A percentile compares a stretch with the other conserved stretches of the same genome.
Conservation (phyloP, 768 basidiomycete genomes). For the Termitomyces sp. region DNA sequence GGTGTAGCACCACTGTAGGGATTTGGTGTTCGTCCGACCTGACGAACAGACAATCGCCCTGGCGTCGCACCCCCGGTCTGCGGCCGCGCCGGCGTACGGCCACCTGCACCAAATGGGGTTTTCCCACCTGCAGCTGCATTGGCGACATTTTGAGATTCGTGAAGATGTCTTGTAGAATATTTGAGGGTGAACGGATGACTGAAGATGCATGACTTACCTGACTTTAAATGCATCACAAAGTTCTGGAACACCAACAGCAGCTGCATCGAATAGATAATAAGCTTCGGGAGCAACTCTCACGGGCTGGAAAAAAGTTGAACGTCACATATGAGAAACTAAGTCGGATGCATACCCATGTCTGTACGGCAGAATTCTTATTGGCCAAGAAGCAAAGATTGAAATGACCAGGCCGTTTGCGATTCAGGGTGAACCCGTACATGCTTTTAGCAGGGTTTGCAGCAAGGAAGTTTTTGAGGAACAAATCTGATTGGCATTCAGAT, state of each 20-base stretch:
- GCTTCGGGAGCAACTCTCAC: slow-evolving; percentile 84
- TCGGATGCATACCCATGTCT: slow-evolving; percentile 72
- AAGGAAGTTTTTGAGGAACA: slow-evolving; percentile 84
- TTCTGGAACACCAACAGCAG: slow-evolving; percentile 87
- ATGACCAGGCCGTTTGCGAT: slow-evolving; percentile 86
- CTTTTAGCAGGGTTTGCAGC: slow-evolving; percentile 92
- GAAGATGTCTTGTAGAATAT: slow-evolving; percentile 50
- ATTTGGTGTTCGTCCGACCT: slow-evolving; percentile 71
- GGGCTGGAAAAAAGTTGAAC: slow-evolving; percentile 42
- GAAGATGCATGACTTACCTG: slow-evolving; percentile 34
- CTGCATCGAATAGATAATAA: slow-evolving; percentile 86
- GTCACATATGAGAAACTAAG: background rate
- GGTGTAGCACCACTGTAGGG: slow-evolving; percentile 56
- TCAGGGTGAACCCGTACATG: slow-evolving; percentile 93
- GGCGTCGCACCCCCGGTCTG: slow-evolving; percentile 60
- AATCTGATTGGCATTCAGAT: slow-evolving; percentile 42
- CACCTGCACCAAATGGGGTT: slow-evolving; percentile 73
- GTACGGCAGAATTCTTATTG: slow-evolving; percentile 84
- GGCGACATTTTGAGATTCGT: slow-evolving; percentile 65
- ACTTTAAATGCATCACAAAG: slow-evolving; percentile 98
- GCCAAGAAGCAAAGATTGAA: slow-evolving; percentile 92
- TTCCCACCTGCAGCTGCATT: slow-evolving; percentile 54
- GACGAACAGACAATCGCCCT: slow-evolving; percentile 74
- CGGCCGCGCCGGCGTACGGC: slow-evolving; percentile 72
- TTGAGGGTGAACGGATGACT: slow-evolving; percentile 3